Percentiles rank a stretch among this genome's conserved stretches.
Conservation (phyloP, 1,284 basidiomycete species). For the Boletus subluridellus region DNA sequence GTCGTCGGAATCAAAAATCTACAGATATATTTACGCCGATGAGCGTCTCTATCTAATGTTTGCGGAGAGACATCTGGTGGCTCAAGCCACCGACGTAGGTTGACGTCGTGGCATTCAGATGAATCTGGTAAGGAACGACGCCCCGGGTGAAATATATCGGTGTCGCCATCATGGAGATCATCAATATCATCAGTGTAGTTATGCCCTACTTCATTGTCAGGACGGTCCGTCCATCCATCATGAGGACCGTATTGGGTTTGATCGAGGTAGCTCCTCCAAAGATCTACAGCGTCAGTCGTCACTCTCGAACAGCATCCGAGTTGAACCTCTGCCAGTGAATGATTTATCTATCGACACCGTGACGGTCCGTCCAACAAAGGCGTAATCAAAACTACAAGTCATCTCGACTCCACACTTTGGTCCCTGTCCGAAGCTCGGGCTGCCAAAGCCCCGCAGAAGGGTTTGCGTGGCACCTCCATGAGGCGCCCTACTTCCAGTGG, state of each 20-base stretch:
- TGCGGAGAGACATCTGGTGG: not conserved
- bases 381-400: not conserved
- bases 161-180: too few species aligned
- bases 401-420: not conserved
- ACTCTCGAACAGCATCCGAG: not conserved
- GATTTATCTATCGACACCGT: not conserved
- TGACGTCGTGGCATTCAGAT: not conserved
- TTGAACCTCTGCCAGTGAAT: not conserved
- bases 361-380: not conserved
- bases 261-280: not conserved
- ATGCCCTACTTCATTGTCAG: not conserved
- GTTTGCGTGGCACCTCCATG: too few species aligned
- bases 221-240: not conserved
- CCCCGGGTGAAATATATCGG: not conserved
- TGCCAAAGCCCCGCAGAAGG: not conserved
- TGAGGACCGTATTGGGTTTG: not conserved
- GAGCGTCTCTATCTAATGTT: too few species aligned
- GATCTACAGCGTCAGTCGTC: not conserved
- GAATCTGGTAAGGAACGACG: too few species aligned
- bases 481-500: not conserved
- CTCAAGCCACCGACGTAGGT: not conserved
- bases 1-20: not conserved
- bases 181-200: not conserved
- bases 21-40: not conserved
- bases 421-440: not conserved